Evolutionary conservation across 306 rosid genomes (phyloP).

Genomic region (Vicia sativa): DNA sequence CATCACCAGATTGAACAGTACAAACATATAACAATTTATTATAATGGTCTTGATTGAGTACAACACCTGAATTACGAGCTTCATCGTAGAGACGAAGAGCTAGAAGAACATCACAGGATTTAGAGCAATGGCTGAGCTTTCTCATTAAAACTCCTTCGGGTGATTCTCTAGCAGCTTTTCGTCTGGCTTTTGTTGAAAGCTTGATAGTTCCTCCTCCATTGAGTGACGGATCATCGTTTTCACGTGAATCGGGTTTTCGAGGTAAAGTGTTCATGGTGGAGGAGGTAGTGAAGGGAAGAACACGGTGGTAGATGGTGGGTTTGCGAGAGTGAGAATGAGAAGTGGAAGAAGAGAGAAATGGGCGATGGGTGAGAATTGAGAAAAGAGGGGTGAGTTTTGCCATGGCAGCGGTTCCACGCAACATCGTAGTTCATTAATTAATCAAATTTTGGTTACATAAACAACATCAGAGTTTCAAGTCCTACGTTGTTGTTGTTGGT

Average conservation of each 20-base stretch:
- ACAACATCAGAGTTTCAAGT: background rate
- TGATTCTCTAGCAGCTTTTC: slow-evolving; percentile 51
- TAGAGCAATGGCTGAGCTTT: slow-evolving; percentile 63
- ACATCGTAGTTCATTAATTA: slow-evolving; percentile 21
- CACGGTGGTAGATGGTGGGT: background rate
- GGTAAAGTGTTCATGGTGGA: slow-evolving; percentile 34
- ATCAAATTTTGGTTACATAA: background rate
- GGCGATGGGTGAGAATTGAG: slow-evolving; percentile 47
- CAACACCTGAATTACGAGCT: slow-evolving; percentile 53
- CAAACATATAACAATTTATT: slow-evolving; percentile 72
- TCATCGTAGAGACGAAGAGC: slow-evolving; percentile 79
- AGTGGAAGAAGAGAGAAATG: slow-evolving; percentile 18
- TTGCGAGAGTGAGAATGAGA: slow-evolving; percentile 9
- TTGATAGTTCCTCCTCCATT: background rate
- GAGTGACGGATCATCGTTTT: background rate
- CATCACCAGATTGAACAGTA: slow-evolving; percentile 41
- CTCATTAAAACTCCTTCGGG: slow-evolving; percentile 57
- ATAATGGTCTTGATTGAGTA: slow-evolving; percentile 54
- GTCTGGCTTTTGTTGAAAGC: slow-evolving; percentile 45
- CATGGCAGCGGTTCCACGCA: slow-evolving; percentile 38
- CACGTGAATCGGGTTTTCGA: slow-evolving; percentile 33
- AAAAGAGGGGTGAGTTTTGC: slow-evolving; percentile 52
- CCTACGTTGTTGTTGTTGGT: background rate
- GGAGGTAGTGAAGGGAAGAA: background rate
- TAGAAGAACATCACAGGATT: slow-evolving; percentile 49